Percentiles rank a stretch among this genome's conserved stretches.
Evolutionary conservation across 1,284 basidiomycete genomes (phyloP).

Genomic region (Pseudozyma tsukubaensis): DNA sequence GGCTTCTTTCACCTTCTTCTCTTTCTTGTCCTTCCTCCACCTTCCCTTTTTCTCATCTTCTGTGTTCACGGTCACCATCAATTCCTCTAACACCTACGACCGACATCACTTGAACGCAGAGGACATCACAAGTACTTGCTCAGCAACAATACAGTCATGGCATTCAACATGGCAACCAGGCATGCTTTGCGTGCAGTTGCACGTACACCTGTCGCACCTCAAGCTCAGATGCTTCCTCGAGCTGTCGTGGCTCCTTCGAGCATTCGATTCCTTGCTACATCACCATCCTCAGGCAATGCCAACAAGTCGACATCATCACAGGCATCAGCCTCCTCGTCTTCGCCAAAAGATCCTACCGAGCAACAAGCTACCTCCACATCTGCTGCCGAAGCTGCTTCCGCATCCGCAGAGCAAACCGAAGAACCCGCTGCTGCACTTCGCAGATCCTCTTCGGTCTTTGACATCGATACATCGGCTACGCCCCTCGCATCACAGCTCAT

Average conservation of each 20-base stretch:
- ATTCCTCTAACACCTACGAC: background rate
- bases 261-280: slow-evolving; percentile 37
- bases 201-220: slow-evolving; percentile 8
- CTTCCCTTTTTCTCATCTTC: background rate
- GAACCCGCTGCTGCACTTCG: slow-evolving; percentile 16
- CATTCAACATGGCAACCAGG: slow-evolving; percentile 30
- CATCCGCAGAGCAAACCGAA: background rate
- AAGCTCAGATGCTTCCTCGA: slow-evolving; percentile 1
- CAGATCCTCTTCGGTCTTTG: slow-evolving; percentile 46
- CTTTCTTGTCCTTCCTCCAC: slow-evolving; percentile 4
- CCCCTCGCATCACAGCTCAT: slow-evolving; percentile 36
- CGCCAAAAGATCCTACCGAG: background rate
- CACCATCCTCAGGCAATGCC: slow-evolving; percentile 15
- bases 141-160: slow-evolving; percentile 12
- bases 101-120: background rate
- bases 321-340: slow-evolving; percentile 3
- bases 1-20: slow-evolving; percentile 6
- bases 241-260: slow-evolving; percentile 9
- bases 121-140: too few relatives aligned
- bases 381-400: background rate
- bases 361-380: slow-evolving; percentile 3
- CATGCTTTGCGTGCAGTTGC: slow-evolving; percentile 27
- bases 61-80: background rate
- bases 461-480: slow-evolving; percentile 55
- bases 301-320: slow-evolving; percentile 2